Conservation (phyloP, 2,329 filamentous ascomycete genomes). For the Cladosporium sp. region DNA sequence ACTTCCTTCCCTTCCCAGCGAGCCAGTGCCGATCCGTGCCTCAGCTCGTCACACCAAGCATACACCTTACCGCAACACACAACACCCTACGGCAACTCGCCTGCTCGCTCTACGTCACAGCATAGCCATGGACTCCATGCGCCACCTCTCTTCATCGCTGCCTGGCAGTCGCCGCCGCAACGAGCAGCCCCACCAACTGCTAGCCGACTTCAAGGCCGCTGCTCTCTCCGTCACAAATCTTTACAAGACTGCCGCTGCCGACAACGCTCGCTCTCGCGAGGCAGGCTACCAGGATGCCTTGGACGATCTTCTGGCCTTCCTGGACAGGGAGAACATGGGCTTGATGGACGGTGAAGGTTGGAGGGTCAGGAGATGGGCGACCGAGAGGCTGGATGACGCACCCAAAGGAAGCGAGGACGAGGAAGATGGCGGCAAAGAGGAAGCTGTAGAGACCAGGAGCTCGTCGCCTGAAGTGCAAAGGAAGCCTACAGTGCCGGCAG, state of each 20-base stretch:
- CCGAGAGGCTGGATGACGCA: constrained; percentile 66
- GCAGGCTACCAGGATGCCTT: constrained; percentile 93
- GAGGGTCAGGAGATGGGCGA: constrained; percentile 65
- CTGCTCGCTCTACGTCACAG: neutral
- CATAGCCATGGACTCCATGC: constrained; percentile 63
- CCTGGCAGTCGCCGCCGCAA: constrained; percentile 47
- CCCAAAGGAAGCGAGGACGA: constrained; percentile 63
- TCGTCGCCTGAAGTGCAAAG: constrained; percentile 36
- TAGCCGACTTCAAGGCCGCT: constrained; percentile 88
- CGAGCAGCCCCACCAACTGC: constrained; percentile 52
- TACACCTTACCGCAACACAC: constrained; percentile 8
- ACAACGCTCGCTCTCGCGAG: constrained; percentile 70
- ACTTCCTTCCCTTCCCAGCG: neutral
- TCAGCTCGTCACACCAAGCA: constrained; percentile 9
- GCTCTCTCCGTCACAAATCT: constrained; percentile 93
- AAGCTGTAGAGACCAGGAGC: constrained; percentile 54
- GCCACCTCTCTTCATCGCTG: constrained; percentile 61
- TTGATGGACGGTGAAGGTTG: constrained; percentile 76
- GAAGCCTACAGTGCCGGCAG: constrained; percentile 26
- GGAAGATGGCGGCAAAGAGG: constrained; percentile 54
- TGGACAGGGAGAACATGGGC: constrained; percentile 80
- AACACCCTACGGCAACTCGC: neutral
- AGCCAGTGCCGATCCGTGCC: constrained; percentile 9
- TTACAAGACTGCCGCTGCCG: constrained; percentile 84
- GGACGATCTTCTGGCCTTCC: constrained; percentile 80